Percentiles rank a stretch among this genome's conserved stretches.
phyloP scores from a whole-genome alignment of 2,329 filamentous ascomycete genomes.

The Mariannaea sp. region DNA sequence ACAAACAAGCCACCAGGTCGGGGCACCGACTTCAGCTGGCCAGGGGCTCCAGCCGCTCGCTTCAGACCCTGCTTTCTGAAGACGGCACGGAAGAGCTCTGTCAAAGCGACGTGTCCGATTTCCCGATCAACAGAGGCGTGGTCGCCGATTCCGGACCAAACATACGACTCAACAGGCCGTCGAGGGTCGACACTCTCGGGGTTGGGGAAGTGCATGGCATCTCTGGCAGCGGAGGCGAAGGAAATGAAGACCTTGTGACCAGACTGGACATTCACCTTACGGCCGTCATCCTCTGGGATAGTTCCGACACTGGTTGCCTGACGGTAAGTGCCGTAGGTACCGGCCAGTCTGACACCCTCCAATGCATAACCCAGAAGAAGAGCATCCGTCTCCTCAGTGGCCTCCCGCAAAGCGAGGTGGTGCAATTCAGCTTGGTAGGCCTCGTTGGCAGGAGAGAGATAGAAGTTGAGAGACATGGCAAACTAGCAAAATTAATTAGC shows the following conservation, averaged over 20 bases:
- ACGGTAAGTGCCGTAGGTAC: constrained; percentile 65
- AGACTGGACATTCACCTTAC: constrained; percentile 54
- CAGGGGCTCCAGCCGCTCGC: constrained; percentile 66
- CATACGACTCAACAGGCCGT: constrained; percentile 67
- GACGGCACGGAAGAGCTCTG: constrained; percentile 69
- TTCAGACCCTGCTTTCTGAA: constrained; percentile 65
- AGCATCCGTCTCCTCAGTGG: constrained; percentile 62
- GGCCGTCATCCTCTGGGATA: constrained; percentile 57
- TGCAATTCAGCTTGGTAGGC: constrained; percentile 65
- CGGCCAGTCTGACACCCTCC: constrained; percentile 72
- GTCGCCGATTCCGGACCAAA: constrained; percentile 66
- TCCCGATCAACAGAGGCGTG: constrained; percentile 67
- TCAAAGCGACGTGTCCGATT: constrained; percentile 64
- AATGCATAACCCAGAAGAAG: constrained; percentile 70
- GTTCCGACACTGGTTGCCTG: constrained; percentile 53
- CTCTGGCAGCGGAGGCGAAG: constrained; percentile 61
- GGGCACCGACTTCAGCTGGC: constrained; percentile 68
- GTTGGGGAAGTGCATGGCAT: constrained; percentile 63
- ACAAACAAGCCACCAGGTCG: constrained; percentile 59
- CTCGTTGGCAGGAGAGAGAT: constrained; percentile 62
- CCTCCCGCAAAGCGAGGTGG: constrained; percentile 59
- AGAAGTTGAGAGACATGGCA: constrained; percentile 74
- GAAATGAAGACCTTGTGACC: constrained; percentile 68
- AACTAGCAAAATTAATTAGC: constrained; percentile 55
- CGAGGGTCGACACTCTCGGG: constrained; percentile 65